Conservation (phyloP, 352 stramenopile species). For the Phytophthora pluvialis region DNA sequence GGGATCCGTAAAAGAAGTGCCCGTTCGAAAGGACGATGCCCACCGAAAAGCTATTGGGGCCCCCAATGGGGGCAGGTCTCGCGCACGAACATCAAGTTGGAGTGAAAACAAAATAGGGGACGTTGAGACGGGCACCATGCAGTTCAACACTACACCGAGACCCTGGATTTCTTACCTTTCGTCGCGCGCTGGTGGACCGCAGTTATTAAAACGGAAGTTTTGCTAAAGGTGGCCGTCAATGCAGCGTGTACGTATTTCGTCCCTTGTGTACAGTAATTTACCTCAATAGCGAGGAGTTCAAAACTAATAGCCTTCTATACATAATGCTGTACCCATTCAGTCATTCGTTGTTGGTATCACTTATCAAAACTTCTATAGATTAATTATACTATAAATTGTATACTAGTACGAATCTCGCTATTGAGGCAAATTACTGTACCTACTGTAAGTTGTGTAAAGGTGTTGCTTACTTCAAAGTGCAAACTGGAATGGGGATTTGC, state of each 20-base stretch:
- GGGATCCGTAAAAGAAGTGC: conserved; percentile 7
- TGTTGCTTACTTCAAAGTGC: neutral
- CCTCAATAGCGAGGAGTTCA: too few relatives aligned
- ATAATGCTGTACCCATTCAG: too few relatives aligned
- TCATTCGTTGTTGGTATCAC: too few relatives aligned
- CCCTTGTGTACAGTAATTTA: too few relatives aligned
- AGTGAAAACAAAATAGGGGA: neutral
- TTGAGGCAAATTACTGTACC: too few relatives aligned
- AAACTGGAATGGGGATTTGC: conserved; percentile 3
- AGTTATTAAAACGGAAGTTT: conserved; percentile 4
- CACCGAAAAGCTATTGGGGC: conserved; percentile 9
- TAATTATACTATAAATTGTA: too few relatives aligned
- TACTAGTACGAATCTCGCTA: too few relatives aligned
- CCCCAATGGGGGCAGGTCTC: too few relatives aligned
- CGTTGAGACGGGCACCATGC: conserved; percentile 4
- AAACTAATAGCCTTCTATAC: too few relatives aligned
- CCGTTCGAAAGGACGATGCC: conserved; percentile 9
- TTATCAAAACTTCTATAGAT: too few relatives aligned
- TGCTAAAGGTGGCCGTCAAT: neutral
- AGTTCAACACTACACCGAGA: neutral
- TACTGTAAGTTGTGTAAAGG: neutral
- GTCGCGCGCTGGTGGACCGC: neutral
- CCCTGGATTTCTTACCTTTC: neutral
- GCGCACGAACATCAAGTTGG: conserved; percentile 1
- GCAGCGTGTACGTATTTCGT: neutral